Conservation (phyloP, 306 rosid species). For the Rosa chinensis region DNA sequence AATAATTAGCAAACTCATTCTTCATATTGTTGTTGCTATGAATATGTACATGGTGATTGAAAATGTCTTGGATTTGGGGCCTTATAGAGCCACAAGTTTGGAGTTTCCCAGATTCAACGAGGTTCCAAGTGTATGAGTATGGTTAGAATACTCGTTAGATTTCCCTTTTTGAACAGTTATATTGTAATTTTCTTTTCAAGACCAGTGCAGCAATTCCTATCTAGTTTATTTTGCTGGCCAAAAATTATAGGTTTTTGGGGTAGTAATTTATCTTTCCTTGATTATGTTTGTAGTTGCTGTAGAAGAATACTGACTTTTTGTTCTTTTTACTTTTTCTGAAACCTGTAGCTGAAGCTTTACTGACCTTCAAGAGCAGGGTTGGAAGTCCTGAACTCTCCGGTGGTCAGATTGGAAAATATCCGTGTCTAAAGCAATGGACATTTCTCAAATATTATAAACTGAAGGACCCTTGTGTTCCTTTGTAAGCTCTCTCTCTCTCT, state of each 20-base stretch:
- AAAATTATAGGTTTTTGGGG: background rate
- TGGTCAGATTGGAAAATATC: slow-evolving; percentile 31
- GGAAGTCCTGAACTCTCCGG: slow-evolving; percentile 29
- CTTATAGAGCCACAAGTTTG: background rate
- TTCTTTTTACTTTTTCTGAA: slow-evolving; percentile 1
- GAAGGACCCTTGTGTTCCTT: slow-evolving; percentile 49
- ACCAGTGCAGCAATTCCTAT: background rate
- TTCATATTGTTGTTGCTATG: background rate
- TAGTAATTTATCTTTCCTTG: background rate
- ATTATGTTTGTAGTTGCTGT: background rate
- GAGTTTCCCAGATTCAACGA: background rate
- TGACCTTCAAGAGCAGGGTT: slow-evolving; percentile 32
- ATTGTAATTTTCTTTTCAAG: background rate
- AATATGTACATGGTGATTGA: background rate
- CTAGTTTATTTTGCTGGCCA: background rate
- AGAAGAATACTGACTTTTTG: slow-evolving; percentile 6
- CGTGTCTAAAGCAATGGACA: slow-evolving; percentile 46
- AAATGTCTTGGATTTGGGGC: slow-evolving; percentile 15
- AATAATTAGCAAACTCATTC: background rate
- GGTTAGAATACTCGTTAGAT: background rate
- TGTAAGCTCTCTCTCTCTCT: slow-evolving; percentile 49
- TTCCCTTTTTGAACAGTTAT: background rate
- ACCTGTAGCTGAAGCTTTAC: slow-evolving; percentile 51
- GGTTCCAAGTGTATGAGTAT: too few relatives aligned
- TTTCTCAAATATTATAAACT: slow-evolving; percentile 42